Percentiles rank a stretch among this genome's conserved stretches.
These are phyloP conservation scores for Poa pratensis DNA, from an alignment of 176 grass and related monocot species.

Conservation along the genomic window DNA sequence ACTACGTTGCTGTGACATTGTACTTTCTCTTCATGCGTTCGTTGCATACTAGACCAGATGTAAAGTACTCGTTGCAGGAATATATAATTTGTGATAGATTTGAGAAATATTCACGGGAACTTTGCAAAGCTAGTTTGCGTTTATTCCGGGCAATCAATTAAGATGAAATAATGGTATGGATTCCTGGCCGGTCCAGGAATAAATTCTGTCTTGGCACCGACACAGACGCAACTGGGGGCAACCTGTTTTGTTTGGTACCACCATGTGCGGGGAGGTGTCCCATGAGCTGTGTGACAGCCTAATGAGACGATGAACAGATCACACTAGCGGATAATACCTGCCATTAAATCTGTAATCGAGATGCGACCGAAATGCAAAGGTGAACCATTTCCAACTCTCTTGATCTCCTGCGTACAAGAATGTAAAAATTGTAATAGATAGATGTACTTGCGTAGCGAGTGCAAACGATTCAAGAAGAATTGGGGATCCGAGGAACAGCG, in stretches of 20 bases:
- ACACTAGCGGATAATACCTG: neutral
- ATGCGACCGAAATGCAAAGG: neutral
- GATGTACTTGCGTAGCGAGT: neutral
- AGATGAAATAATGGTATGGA: conserved; percentile 1
- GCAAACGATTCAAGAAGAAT: neutral
- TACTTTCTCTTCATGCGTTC: too few relatives aligned
- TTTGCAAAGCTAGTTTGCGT: neutral
- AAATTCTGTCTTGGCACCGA: too few relatives aligned
- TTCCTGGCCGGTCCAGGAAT: neutral
- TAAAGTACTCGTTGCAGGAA: neutral
- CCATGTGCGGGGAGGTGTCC: conserved; percentile 15
- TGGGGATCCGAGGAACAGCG: neutral
- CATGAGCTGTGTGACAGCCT: neutral
- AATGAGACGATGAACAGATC: conserved; percentile 6
- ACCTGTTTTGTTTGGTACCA: too few relatives aligned
- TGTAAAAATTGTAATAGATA: neutral
- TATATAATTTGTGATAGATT: too few relatives aligned
- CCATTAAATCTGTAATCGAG: neutral
- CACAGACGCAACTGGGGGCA: too few relatives aligned
- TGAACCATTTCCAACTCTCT: neutral
- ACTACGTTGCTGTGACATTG: neutral
- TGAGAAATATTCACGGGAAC: neutral
- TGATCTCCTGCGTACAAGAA: neutral
- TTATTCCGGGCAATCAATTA: conserved; percentile 13
- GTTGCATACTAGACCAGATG: too few relatives aligned